Conservation (phyloP, 768 basidiomycete species). For the Termitomyces sp. region DNA sequence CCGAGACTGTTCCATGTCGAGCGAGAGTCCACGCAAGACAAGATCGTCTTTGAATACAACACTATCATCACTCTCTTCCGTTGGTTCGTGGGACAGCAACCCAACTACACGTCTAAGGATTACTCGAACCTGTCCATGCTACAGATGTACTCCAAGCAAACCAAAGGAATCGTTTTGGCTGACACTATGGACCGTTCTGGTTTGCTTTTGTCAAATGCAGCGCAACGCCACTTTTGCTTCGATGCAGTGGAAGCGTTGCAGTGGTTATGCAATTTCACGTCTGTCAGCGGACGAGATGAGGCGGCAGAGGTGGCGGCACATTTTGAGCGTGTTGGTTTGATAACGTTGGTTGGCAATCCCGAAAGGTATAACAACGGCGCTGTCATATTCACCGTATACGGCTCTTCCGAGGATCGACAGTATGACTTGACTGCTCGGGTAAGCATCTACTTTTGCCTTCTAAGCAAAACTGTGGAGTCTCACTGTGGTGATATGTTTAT, state of each 20-base stretch:
- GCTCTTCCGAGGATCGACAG: neutral
- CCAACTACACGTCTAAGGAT: conserved; percentile 48
- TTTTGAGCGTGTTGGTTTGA: conserved; percentile 69
- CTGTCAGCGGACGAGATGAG: conserved; percentile 71
- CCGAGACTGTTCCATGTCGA: conserved; percentile 79
- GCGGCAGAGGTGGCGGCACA: conserved; percentile 77
- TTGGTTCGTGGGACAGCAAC: conserved; percentile 60
- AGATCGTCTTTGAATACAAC: conserved; percentile 65
- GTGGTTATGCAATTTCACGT: conserved; percentile 79
- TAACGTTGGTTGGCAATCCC: conserved; percentile 60
- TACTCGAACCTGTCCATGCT: conserved; percentile 17
- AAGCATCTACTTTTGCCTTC: neutral
- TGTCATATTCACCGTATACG: conserved; percentile 55
- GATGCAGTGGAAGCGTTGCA: conserved; percentile 62
- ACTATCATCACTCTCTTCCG: conserved; percentile 71
- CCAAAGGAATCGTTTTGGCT: conserved; percentile 5
- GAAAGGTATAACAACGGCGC: conserved; percentile 53
- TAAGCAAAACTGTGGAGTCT: neutral
- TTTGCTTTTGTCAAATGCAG: neutral
- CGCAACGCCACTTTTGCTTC: conserved; percentile 41
- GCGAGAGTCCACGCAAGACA: conserved; percentile 65
- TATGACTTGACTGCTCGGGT: conserved; percentile 1
- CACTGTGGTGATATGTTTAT: neutral
- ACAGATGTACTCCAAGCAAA: conserved; percentile 2
- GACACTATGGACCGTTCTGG: conserved; percentile 3